phyloP scores from a whole-genome alignment of 164 flowering plant genomes.

The Tetracentron sinense region DNA sequence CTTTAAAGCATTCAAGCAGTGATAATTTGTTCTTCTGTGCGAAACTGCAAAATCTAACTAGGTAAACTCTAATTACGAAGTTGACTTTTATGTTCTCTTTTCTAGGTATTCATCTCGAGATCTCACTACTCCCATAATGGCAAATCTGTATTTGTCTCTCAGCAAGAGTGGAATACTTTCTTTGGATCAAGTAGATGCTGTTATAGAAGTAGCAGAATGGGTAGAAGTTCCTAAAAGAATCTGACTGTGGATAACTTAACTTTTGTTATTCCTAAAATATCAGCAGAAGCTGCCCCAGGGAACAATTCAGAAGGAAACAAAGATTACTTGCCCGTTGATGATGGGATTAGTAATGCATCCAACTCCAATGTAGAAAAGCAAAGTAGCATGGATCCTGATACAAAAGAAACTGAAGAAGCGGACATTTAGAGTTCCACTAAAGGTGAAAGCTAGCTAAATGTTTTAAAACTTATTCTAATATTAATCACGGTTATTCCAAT shows the following conservation, averaged over 20 bases:
- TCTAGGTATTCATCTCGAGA: conserved; percentile 81
- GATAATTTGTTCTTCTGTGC: not conserved
- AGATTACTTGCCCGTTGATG: no score
- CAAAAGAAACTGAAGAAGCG: conserved; percentile 81
- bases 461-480: no score
- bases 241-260: conserved; percentile 67
- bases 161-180: conserved; percentile 88
- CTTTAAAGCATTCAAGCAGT: conserved; percentile 1
- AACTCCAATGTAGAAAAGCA: conserved; percentile 40
- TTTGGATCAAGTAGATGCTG: conserved; percentile 89
- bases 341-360: conserved; percentile 25
- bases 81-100: not conserved
- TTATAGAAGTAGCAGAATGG: conserved; percentile 92
- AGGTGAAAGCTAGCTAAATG: conserved; percentile 42
- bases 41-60: not conserved
- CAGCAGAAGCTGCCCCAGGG: conserved; percentile 48
- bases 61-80: not conserved
- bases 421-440: conserved; percentile 81
- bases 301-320: no score
- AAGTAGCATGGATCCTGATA: conserved; percentile 32
- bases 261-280: conserved; percentile 35
- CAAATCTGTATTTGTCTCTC: conserved; percentile 85
- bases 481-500: no score
- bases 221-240: conserved; percentile 88
- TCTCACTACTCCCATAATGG: conserved; percentile 89